phyloP scores from a whole-genome alignment of 805 yeast species.

The Saccharomycopsis fermentans region DNA sequence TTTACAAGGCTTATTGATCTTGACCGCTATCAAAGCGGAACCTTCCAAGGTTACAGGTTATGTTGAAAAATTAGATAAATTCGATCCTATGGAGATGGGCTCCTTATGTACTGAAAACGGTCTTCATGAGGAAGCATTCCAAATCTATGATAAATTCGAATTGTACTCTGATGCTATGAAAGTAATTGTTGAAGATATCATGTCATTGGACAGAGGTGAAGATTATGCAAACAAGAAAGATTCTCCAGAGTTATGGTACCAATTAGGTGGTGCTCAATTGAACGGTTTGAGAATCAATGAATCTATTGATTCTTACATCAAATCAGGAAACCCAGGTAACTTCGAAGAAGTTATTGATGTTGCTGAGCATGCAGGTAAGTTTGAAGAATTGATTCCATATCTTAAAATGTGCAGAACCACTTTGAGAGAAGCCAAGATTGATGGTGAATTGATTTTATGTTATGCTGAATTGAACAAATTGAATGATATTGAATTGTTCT shows the following conservation, averaged over 20 bases:
- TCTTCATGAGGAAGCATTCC: slow-evolving; percentile 87
- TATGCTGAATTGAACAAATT: slow-evolving; percentile 72
- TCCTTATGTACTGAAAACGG: slow-evolving; percentile 83
- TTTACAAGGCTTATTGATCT: slow-evolving; percentile 80
- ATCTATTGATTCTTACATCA: slow-evolving; percentile 84
- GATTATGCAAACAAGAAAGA: slow-evolving; percentile 86
- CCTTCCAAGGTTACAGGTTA: slow-evolving; percentile 73
- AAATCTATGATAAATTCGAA: slow-evolving; percentile 79
- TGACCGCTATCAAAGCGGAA: slow-evolving; percentile 95
- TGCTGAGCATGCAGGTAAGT: slow-evolving; percentile 90
- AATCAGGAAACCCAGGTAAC: slow-evolving; percentile 85
- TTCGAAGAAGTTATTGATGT: slow-evolving; percentile 88
- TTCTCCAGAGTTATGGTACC: slow-evolving; percentile 83
- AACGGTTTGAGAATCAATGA: slow-evolving; percentile 88
- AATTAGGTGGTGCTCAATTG: slow-evolving; percentile 91
- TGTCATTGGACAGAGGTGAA: slow-evolving; percentile 93
- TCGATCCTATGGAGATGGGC: slow-evolving; percentile 90
- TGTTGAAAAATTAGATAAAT: slow-evolving; percentile 82
- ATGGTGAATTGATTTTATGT: slow-evolving; percentile 81
- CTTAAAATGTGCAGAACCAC: slow-evolving; percentile 86
- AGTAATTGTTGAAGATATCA: slow-evolving; percentile 83
- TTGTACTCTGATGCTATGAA: slow-evolving; percentile 70
- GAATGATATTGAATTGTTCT: slow-evolving; percentile 73
- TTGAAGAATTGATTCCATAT: slow-evolving; percentile 81
- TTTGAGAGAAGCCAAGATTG: slow-evolving; percentile 84